These are phyloP conservation scores for Aspergillus tubingensis DNA, from an alignment of 2,329 filamentous ascomycete species.

Conservation along the genomic window DNA sequence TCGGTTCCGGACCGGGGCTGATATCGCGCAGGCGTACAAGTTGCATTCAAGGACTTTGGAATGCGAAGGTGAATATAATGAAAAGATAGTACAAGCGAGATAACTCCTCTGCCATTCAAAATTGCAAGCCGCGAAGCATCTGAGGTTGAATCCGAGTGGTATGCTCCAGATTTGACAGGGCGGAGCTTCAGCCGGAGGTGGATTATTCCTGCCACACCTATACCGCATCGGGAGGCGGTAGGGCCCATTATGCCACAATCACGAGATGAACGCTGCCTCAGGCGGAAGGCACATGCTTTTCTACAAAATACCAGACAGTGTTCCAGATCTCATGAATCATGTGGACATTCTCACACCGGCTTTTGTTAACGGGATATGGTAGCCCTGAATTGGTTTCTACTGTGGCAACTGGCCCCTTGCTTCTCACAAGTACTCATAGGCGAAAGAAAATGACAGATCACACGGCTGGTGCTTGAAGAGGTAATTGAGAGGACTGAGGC, in stretches of 20 bases:
- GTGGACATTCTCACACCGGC: no score
- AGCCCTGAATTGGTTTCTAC: no score
- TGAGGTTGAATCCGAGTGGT: neutral
- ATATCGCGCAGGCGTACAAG: neutral
- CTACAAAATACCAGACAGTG: no score
- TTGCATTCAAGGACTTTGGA: neutral
- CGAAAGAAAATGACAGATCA: neutral
- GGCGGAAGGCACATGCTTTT: no score
- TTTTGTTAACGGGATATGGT: no score
- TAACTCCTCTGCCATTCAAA: no score
- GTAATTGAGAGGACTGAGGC: neutral
- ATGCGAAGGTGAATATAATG: no score
- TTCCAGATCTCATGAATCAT: no score
- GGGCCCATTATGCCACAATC: no score
- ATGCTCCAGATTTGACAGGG: neutral
- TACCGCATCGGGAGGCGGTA: neutral
- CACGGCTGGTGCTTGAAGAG: neutral
- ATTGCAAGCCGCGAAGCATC: neutral
- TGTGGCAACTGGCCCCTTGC: neutral
- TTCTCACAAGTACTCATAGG: neutral
- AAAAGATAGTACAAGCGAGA: neutral
- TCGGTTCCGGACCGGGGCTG: neutral
- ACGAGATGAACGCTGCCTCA: no score
- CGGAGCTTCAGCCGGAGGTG: neutral
- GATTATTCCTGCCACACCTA: neutral